Conservation (phyloP, 768 basidiomycete genomes). For the Pholiota microspora region DNA sequence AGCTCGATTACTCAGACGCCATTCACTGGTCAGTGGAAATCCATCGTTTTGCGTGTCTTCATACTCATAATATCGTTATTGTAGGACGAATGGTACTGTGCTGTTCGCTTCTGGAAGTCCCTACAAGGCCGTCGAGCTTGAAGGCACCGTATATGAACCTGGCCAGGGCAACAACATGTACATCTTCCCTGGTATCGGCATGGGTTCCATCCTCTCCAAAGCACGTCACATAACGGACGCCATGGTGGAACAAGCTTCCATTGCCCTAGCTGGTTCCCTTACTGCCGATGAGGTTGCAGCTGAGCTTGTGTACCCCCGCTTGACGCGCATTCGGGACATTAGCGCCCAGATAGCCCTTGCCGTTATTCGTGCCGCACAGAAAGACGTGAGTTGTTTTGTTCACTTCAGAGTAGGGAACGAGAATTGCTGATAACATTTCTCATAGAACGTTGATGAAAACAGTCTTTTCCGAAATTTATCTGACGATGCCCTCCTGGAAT, state of each 20-base stretch:
- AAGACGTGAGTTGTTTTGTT: slow-evolving; percentile 42
- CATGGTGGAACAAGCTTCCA: slow-evolving; percentile 68
- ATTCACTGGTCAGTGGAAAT: slow-evolving; percentile 56
- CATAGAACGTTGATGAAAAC: slow-evolving; percentile 45
- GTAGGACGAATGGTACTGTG: slow-evolving; percentile 60
- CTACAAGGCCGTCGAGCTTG: slow-evolving; percentile 50
- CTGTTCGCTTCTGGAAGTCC: slow-evolving; percentile 77
- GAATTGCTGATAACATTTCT: neutral
- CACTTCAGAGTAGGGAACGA: neutral
- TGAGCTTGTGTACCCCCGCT: slow-evolving; percentile 66
- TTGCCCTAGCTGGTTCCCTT: slow-evolving; percentile 59
- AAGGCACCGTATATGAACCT: slow-evolving; percentile 51
- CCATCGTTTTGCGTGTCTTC: neutral
- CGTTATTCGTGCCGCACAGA: slow-evolving; percentile 65
- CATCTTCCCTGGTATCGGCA: slow-evolving; percentile 60
- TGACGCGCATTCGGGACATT: slow-evolving; percentile 64
- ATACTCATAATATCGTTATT: neutral
- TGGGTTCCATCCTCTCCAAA: slow-evolving; percentile 59
- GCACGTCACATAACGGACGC: slow-evolving; percentile 59
- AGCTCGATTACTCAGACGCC: slow-evolving; percentile 61
- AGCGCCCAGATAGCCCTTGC: slow-evolving; percentile 58
- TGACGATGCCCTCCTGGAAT: slow-evolving; percentile 45
- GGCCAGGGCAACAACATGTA: slow-evolving; percentile 86
- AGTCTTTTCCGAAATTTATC: slow-evolving; percentile 43
- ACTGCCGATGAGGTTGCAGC: slow-evolving; percentile 50